Base-by-base conservation (phyloP, 495 filamentous ascomycete species). In the Lasiosphaeria hispida region DNA sequence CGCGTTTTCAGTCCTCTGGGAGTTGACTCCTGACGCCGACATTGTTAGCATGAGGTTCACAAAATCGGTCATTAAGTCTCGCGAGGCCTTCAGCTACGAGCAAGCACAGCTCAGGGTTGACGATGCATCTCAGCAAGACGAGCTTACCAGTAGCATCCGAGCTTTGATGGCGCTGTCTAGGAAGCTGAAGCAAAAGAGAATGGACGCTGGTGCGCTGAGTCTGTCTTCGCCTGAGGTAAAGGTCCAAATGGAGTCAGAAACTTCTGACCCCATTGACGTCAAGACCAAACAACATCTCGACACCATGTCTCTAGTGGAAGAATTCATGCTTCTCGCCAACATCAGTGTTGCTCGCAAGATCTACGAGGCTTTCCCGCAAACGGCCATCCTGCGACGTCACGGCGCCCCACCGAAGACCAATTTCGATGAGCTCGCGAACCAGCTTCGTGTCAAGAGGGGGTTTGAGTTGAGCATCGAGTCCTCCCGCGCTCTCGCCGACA, bases 291-390 rank as follows among this genome's bases (percentile, higher is more conserved):
- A 90, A 54, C 83, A 89, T 57, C 84, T 97, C n/a, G 91, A 90
- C 65, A 98, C 94, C 53, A 97, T 97, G 78, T 97, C 92, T 19
- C 81, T 98, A 7, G 94, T 98, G 19, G 94, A 98, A 67, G 94
- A 98, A 65, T 97, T 98, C 79, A 98, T 98, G 94, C 81, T 97
- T 66, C 89, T 97, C 67, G 94, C 95, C 77, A 98, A 97, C 73
- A 96, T 89, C 68, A 90, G 85, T 58, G 94, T 98, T 19, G 94
- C 92, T 7, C 76, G 83, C 39, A 95, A 90, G 66, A 90, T 95
- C 63, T 90, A 93, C 75, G 80, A 86, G 50, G 83, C 91, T 10
- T 97, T 96, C 77, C 92, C 94, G 0, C 92, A 97, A 70, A 97
- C 92, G 1, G 95, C 95, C 40, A 83, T 98, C 68, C 84, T 98